Conservation (phyloP, 345 rosid genomes). For the Diplotaxis tenuifolia region DNA sequence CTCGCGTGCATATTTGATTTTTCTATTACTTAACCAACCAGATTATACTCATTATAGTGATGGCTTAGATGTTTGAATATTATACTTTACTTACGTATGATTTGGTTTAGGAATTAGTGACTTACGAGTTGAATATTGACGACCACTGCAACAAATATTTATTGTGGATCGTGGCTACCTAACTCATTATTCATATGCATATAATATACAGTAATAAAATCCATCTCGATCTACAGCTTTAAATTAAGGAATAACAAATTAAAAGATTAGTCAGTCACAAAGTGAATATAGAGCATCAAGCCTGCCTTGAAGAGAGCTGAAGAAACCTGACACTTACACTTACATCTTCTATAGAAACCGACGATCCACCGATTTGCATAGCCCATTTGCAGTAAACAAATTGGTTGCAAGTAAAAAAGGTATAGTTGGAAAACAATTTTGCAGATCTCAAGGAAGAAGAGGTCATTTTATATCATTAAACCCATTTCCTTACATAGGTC, state of each 20-base stretch:
- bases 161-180: not conserved
- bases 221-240: not conserved
- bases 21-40: not conserved
- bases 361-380: no score
- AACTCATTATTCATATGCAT: not conserved
- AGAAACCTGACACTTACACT: not conserved
- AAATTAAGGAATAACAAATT: not conserved
- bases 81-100: no score
- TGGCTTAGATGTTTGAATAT: no score
- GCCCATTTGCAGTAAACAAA: not conserved
- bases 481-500: not conserved
- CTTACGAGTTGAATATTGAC: not conserved
- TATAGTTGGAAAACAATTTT: not conserved
- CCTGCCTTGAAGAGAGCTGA: not conserved
- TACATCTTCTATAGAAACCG: not conserved
- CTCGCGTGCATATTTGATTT: not conserved
- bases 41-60: no score
- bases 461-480: not conserved
- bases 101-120: not conserved
- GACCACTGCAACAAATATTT: not conserved
- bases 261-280: not conserved
- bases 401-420: not conserved
- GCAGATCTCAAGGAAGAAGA: not conserved
- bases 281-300: not conserved
- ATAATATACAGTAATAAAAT: not conserved